Evolutionary conservation across 1,284 basidiomycete genomes (phyloP), one percentile per base, ranked within the genome.

Genomic region (Grifola frondosa): DNA sequence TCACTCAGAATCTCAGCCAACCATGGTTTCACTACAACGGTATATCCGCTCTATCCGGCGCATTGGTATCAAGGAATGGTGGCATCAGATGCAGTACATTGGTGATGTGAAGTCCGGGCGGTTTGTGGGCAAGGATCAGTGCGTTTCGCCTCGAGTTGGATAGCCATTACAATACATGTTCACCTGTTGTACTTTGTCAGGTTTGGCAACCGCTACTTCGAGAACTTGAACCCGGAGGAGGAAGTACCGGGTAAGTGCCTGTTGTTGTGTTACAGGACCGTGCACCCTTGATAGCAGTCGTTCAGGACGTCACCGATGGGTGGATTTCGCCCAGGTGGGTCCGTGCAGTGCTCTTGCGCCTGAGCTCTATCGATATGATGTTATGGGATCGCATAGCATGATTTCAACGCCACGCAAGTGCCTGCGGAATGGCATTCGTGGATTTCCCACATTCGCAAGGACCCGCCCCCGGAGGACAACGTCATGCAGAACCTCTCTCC

Each of bases 361-460:
- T 10, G 16, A 30, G 15, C 3, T 23, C 11, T 26, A 3, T 20
- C 16, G 21, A 20, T 5, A 22, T 48, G 22, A 16, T 21, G 16
- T 11, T 35, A 17, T 31, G 25, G 19, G 3, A 41, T 24, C 38
- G 17, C 37, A 12, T 57, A 91, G 81, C 88, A 95, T 63, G 81
- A 94, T 56, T 86, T 78, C 67, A 89, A 96, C 61, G 90, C 89
- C 9, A 80, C 90, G 0, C 94, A 97, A 73, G 83, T 95, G 26
- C 88, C 92, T 23, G 79, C 92, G 2, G 92, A 94, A 67, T 97
- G 95, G 95, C 92, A 95, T 67, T 81, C 92, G 7, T 97, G 94
- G 94, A 67, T 97, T 22, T 74, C 77, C n/a, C 91, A 96, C 62
- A 96, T 95, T 59, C 88, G 94, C 36, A 78, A 82, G 54, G 77